A percentile compares a stretch with the other conserved stretches of the same genome.
These are phyloP conservation scores for Herpomyces periplanetae DNA, from an alignment of 2,329 filamentous ascomycete genomes.

Conservation along the genomic window DNA sequence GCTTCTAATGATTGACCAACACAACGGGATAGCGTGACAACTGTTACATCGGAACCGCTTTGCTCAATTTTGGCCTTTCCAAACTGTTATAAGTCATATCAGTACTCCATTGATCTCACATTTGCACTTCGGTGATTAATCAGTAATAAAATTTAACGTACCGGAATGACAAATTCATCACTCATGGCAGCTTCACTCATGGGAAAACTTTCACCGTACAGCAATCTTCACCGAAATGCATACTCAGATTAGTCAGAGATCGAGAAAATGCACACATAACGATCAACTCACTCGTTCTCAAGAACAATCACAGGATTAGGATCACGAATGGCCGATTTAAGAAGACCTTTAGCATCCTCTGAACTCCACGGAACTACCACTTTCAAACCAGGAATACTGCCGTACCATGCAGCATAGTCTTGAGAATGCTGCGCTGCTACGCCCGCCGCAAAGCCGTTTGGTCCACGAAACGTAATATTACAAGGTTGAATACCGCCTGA, in stretches of 20 bases:
- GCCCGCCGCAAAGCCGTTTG: conserved; percentile 86
- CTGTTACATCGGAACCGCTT: conserved; percentile 69
- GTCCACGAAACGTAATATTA: conserved; percentile 96
- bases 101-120: not conserved
- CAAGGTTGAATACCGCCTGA: conserved; percentile 96
- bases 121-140: not conserved
- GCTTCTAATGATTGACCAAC: conserved; percentile 66
- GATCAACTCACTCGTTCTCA: conserved; percentile 26
- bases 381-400: conserved; percentile 84
- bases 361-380: conserved; percentile 83
- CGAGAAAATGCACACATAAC: conserved; percentile 2
- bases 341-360: conserved; percentile 85
- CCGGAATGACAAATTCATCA: conserved; percentile 72
- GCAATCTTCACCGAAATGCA: conserved; percentile 12
- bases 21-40: conserved; percentile 72
- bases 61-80: conserved; percentile 98
- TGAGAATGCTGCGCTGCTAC: conserved; percentile 94
- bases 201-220: conserved; percentile 79
- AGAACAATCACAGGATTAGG: conserved; percentile 81
- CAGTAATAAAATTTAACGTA: conserved; percentile 5
- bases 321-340: conserved; percentile 92
- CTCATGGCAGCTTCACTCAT: conserved; percentile 91
- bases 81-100: conserved; percentile 12
- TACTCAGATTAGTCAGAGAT: conserved; percentile 4
- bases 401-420: conserved; percentile 96